Conservation (phyloP, 1,139 yeast species). For the Candida frijolesensis region DNA sequence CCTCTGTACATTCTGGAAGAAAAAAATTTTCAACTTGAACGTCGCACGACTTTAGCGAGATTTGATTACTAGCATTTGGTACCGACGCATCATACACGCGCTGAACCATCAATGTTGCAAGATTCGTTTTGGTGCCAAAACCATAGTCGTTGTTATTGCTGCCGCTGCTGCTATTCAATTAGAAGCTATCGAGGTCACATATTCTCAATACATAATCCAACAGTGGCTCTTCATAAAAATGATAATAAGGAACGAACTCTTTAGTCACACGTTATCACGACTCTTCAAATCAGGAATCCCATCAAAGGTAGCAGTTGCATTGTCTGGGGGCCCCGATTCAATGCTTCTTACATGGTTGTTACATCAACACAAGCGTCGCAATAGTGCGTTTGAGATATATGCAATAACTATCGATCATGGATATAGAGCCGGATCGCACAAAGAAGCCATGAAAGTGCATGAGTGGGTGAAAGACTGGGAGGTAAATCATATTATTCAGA, state of each 20-base stretch:
- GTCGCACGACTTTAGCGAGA: background rate
- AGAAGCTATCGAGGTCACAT: no score
- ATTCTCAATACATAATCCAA: no score
- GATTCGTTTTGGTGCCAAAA: background rate
- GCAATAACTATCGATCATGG: constrained; percentile 65
- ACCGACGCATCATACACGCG: background rate
- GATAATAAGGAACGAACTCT: constrained; percentile 9
- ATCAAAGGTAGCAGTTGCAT: constrained; percentile 40
- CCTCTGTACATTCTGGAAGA: background rate
- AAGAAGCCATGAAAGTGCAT: constrained; percentile 51
- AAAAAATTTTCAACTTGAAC: background rate
- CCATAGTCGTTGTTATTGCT: background rate
- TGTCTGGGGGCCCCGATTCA: constrained; percentile 85
- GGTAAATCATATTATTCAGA: constrained; percentile 37
- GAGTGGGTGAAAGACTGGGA: constrained; percentile 37
- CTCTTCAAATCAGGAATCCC: constrained; percentile 18
- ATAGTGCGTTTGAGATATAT: constrained; percentile 30
- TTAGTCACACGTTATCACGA: constrained; percentile 1
- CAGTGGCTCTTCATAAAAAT: background rate
- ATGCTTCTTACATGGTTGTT: constrained; percentile 61
- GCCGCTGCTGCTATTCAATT: no score
- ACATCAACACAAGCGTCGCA: constrained; percentile 27
- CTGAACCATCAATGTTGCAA: no score
- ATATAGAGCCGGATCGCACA: constrained; percentile 46
- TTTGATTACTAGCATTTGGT: background rate